Evolutionary conservation across 768 basidiomycete species (phyloP), one percentile per base, ranked within the genome.

Genomic region (Mrakia hoshinonis): DNA sequence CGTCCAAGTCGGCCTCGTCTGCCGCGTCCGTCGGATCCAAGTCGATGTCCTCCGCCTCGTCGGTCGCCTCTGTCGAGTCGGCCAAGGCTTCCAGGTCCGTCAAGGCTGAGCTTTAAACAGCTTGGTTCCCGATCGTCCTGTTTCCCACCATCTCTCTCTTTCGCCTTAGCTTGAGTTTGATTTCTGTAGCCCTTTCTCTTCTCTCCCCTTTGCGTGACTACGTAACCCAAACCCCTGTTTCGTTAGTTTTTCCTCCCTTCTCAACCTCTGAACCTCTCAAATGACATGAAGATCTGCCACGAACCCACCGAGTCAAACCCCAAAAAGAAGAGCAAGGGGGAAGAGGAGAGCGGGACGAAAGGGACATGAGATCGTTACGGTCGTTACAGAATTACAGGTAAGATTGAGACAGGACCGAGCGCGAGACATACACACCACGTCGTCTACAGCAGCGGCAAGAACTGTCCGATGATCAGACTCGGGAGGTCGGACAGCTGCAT

Each of bases 401-500:
- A 9, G 51, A n/a, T 9, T 5, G 51, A 52, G 51, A 52, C 20
- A 52, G 20, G 51, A 26, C 26, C 6, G 51, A n/a, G n/a, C n/a
- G n/a, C n/a, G n/a, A n/a, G n/a, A n/a, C n/a, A n/a, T n/a, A 52
- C 51, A 52, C 7, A 43, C 7, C 43, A 7, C 15, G 18, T 66
- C 47, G n/a, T n/a, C n/a, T n/a, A 66, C 4, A 71, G 39, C 15
- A 71, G 39, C 1, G 64, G 70, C 0, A 65, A 52, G 52, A 71
- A 71, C 43, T 65, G 63, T 11, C 91, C 91, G 73, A 93, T 91
- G 63, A 93, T 89, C 72, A 92, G 84, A 78, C 89, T 91, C 12
- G 91, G 91, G 63, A 93, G 81, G 82, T 92, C 91, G 75, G 93
- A 93, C 31, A 95, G 82, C 70, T 72, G 64, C 7, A 20, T 2